These are phyloP conservation scores for Cryptococcus sp. DNA, from an alignment of 1,284 basidiomycete species.

Conservation along the genomic window DNA sequence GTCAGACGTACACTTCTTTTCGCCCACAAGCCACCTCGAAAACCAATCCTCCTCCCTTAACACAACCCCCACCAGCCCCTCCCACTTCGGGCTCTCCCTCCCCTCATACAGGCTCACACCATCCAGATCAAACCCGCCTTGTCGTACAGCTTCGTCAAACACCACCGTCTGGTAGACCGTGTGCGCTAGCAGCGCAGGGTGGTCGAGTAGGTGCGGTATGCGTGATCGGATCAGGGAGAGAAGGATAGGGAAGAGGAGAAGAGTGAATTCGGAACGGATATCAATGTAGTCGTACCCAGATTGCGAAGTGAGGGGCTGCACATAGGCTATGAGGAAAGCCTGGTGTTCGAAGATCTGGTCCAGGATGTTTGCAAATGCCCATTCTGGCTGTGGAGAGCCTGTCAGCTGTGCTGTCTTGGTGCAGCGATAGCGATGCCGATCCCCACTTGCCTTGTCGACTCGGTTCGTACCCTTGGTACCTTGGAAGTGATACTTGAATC, in stretches of 20 bases:
- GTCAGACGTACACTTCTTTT: conserved; percentile 67
- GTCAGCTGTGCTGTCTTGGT: too few relatives aligned
- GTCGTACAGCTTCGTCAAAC: conserved; percentile 79
- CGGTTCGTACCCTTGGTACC: conserved; percentile 80
- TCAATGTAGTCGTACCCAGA: conserved; percentile 64
- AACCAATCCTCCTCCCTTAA: conserved; percentile 85
- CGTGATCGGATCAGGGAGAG: conserved; percentile 69
- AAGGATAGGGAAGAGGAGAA: conserved; percentile 66
- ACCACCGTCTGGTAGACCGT: conserved; percentile 87
- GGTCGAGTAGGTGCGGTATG: conserved; percentile 68
- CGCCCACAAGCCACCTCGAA: conserved; percentile 80
- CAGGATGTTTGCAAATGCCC: conserved; percentile 89
- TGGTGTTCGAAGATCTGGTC: conserved; percentile 78
- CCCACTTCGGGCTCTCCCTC: conserved; percentile 54
- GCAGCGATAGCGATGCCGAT: not conserved
- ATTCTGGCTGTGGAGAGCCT: conserved; percentile 72
- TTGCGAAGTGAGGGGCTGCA: conserved; percentile 66
- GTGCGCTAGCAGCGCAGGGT: conserved; percentile 85
- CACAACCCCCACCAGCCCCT: conserved; percentile 75
- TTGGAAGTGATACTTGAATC: conserved; percentile 97
- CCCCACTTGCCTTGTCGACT: conserved; percentile 71
- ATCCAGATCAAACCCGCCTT: conserved; percentile 68
- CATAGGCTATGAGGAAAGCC: conserved; percentile 67
- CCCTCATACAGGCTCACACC: conserved; percentile 22
- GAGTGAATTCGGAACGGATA: conserved; percentile 75